Conservation (phyloP, 2,329 filamentous ascomycete species). For the Lachnum nothofagi region DNA sequence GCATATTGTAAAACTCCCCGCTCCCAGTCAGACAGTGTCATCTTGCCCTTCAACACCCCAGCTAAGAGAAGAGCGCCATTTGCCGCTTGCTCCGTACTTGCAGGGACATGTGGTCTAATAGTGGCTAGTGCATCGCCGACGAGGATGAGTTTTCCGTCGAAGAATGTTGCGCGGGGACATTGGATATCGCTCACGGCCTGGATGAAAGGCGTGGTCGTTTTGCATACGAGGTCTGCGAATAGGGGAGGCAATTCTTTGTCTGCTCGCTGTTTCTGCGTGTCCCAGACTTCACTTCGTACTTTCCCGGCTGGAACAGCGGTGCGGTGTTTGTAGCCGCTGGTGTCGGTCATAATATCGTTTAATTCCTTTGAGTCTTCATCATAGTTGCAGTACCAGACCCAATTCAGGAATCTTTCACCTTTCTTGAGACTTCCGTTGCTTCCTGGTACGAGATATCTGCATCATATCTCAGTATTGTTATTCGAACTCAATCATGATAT, state of each 20-base stretch:
- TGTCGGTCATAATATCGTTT: slow-evolving; percentile 31
- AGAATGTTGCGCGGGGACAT: slow-evolving; percentile 32
- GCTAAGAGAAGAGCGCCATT: slow-evolving; percentile 24
- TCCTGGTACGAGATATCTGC: slow-evolving; percentile 39
- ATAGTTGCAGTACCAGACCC: slow-evolving; percentile 42
- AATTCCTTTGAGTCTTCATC: slow-evolving; percentile 16
- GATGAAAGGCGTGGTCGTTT: slow-evolving; percentile 38
- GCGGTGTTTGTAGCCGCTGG: slow-evolving; percentile 25
- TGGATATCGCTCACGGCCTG: slow-evolving; percentile 38
- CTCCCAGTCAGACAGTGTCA: slow-evolving; percentile 1
- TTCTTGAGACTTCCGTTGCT: slow-evolving; percentile 35
- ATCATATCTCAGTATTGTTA: background rate
- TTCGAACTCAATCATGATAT: background rate
- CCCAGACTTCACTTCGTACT: slow-evolving; percentile 16
- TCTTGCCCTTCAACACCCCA: slow-evolving; percentile 12
- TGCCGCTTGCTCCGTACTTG: slow-evolving; percentile 39
- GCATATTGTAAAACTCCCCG: no score
- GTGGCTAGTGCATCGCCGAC: slow-evolving; percentile 40
- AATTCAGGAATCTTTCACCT: slow-evolving; percentile 40
- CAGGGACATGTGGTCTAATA: slow-evolving; percentile 42
- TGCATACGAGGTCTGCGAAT: slow-evolving; percentile 35
- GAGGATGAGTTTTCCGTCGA: slow-evolving; percentile 37
- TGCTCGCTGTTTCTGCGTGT: slow-evolving; percentile 10
- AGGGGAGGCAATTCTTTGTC: slow-evolving; percentile 10
- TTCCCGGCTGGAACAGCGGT: slow-evolving; percentile 20